phyloP scores from a whole-genome alignment of 352 stramenopile species.

The Thraustochytrium sp. region DNA sequence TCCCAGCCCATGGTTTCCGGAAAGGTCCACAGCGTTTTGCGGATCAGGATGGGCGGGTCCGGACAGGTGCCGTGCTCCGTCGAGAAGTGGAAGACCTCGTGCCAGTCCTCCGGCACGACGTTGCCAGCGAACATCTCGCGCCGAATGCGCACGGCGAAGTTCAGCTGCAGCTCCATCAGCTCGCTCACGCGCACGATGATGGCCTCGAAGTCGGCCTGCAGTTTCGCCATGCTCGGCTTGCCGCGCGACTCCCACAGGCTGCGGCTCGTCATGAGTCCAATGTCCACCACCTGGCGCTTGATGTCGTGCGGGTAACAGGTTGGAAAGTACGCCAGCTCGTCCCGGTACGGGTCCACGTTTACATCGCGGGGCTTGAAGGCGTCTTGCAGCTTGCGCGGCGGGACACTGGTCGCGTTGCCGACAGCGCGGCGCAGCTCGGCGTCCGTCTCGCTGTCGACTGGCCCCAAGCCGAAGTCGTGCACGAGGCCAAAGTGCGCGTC shows the following conservation, averaged over 20 bases:
- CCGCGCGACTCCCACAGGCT: background rate
- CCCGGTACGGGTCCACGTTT: background rate
- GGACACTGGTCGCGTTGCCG: background rate
- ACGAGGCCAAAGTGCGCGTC: background rate
- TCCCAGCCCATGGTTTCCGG: background rate
- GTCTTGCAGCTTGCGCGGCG: background rate
- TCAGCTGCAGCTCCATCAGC: background rate
- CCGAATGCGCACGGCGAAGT: background rate
- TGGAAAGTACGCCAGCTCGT: slow-evolving; percentile 1
- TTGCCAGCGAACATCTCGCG: background rate
- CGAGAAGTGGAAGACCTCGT: slow-evolving; percentile 11
- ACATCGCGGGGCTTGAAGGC: background rate
- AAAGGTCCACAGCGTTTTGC: background rate
- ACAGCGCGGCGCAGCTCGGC: too few species aligned
- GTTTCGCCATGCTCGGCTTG: background rate
- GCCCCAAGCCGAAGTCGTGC: background rate
- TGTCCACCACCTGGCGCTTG: background rate
- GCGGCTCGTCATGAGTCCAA: background rate
- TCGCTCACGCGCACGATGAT: background rate
- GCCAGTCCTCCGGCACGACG: background rate
- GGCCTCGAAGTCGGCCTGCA: background rate
- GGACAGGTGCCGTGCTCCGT: background rate
- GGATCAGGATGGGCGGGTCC: background rate
- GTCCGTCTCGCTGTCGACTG: too few species aligned
- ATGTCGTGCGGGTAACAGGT: slow-evolving; percentile 9